Evolutionary conservation across 257 asterid species (phyloP).

Genomic region (Scutellaria barbata): DNA sequence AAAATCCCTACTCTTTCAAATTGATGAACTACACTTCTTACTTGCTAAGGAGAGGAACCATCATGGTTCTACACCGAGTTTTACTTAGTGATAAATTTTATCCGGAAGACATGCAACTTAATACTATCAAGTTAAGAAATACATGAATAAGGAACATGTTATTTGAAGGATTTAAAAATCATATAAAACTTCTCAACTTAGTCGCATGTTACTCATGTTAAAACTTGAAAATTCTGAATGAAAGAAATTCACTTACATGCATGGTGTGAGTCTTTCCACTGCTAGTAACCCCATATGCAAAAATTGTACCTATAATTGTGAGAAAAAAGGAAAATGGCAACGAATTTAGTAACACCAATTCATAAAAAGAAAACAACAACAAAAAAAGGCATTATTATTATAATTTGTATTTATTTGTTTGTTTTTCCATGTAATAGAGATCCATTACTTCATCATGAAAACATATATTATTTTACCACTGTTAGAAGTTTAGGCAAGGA

Average conservation of each 20-base stretch:
- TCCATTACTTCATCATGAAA: slow-evolving; percentile 11
- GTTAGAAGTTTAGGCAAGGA: slow-evolving; percentile 15
- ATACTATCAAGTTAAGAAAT: slow-evolving; percentile 32
- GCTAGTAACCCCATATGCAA: slow-evolving; percentile 98
- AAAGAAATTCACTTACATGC: slow-evolving; percentile 73
- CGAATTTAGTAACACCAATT: slow-evolving; percentile 23
- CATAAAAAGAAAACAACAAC: slow-evolving; percentile 4
- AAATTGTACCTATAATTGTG: slow-evolving; percentile 75
- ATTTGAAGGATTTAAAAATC: slow-evolving; percentile 1
- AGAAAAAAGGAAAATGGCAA: slow-evolving; percentile 30
- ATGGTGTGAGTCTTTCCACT: slow-evolving; percentile 99
- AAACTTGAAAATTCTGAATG: slow-evolving; percentile 22
- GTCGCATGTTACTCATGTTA: slow-evolving; percentile 7
- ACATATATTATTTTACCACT: neutral
- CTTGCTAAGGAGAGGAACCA: too few species aligned
- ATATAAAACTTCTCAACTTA: slow-evolving; percentile 19
- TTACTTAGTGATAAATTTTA: slow-evolving; percentile 17
- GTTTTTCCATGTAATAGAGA: too few species aligned
- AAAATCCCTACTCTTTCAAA: slow-evolving; percentile 8
- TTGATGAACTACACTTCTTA: too few species aligned
- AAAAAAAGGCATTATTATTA: too few species aligned
- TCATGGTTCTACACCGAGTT: too few species aligned
- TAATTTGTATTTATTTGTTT: too few species aligned
- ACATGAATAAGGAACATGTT: slow-evolving; percentile 14
- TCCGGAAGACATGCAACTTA: slow-evolving; percentile 28